Evolutionary conservation across 148 eudicot genomes (phyloP), one percentile per base, ranked within the genome.

Genomic region (Diospyros lotus): DNA sequence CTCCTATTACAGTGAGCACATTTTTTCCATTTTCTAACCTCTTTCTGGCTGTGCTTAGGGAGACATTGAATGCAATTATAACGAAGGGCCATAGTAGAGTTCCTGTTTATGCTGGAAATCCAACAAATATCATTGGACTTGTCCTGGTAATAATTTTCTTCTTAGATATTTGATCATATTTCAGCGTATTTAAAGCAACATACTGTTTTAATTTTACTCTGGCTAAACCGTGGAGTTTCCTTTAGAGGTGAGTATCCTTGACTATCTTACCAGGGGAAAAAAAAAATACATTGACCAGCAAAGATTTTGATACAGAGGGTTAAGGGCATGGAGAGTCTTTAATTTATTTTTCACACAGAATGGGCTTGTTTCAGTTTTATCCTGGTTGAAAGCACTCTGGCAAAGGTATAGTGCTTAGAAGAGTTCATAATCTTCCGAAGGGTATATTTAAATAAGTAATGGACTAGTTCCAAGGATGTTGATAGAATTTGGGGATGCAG

Each of bases 1-100:
- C 82, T 73, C 15, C 76, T 59, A 8, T 75, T 67, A 65, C 71
- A 63, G 41, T 54, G 64, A n/a, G 64, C 40, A 43, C 45, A 53
- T 46, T 51, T 78, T 69, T 80, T 75, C 52, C 78, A 28, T 73
- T 67, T 79, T 78, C 75, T 84, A 64, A 78, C 55, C 38, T 78
- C 12, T 58, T 52, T 58, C 70, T 51, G 42, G 76, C 68, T 72
- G 39, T 80, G 59, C 73, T 62, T 89, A 95, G 97, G 94, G 96
- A 92, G 69, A 92, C 97, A 54, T 81, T 95, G 77, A 95, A 95
- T 85, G 86, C 87, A 64, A 89, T 92, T 77, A 92, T 95, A 96
- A 74, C 97, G 64, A 92, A 80, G 90, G 97, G 98, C 46, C 98
- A 95, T 73, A 92, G 98, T 76, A 86, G 98, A 84, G 93, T 95